Percentiles rank a stretch among this genome's conserved stretches.
Conservation (phyloP, 2,329 filamentous ascomycete species). For the Clonostachys rhizophaga region DNA sequence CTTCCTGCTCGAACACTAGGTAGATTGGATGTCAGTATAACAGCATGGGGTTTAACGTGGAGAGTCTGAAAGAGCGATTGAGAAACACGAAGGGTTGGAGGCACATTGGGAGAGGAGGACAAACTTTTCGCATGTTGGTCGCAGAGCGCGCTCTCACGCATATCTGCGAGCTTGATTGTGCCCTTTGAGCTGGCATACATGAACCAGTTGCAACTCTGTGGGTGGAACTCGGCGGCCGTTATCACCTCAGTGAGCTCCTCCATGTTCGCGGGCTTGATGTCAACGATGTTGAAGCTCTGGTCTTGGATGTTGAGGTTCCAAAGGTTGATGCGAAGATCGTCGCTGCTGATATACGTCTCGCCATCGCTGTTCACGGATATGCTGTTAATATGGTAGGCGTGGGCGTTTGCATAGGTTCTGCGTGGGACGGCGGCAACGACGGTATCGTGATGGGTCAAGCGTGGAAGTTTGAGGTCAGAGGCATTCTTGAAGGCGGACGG, state of each 20-base stretch:
- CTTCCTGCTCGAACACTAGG: slow-evolving; percentile 96
- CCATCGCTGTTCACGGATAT: slow-evolving; percentile 99
- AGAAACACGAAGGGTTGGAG: neutral
- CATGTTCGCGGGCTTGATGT: slow-evolving; percentile 99
- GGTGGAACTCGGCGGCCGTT: slow-evolving; percentile 96
- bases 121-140: slow-evolving; percentile 93
- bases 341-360: slow-evolving; percentile 98
- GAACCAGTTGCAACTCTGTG: slow-evolving; percentile 97
- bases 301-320: slow-evolving; percentile 99
- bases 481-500: slow-evolving; percentile 74
- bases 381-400: slow-evolving; percentile 99
- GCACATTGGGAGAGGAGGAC: neutral
- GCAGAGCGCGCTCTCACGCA: slow-evolving; percentile 94
- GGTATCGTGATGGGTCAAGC: slow-evolving; percentile 96
- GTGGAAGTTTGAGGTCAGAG: slow-evolving; percentile 84
- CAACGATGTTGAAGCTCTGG: slow-evolving; percentile 99
- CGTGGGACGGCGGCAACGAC: slow-evolving; percentile 95
- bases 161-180: slow-evolving; percentile 97
- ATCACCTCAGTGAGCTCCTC: slow-evolving; percentile 99
- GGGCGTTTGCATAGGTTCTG: slow-evolving; percentile 95
- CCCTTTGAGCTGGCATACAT: slow-evolving; percentile 99
- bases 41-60: neutral
- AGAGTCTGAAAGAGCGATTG: neutral
- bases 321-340: slow-evolving; percentile 94
- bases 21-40: neutral